phyloP scores from a whole-genome alignment of 1,284 basidiomycete species.

The Psilocybe mexicana region DNA sequence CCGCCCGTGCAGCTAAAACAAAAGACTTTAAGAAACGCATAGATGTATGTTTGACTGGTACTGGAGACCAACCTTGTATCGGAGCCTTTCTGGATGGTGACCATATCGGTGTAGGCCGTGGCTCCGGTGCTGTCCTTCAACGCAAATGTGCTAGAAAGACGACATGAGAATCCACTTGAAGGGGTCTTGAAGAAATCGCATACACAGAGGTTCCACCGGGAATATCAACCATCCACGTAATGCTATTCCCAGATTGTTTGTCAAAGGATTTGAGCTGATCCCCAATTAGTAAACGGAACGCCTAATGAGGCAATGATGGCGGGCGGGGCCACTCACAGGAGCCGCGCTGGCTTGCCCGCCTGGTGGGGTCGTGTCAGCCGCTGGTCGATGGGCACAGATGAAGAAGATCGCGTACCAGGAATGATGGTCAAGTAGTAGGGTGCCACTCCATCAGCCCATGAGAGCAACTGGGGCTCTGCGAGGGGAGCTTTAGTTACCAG shows the following conservation, averaged over 20 bases:
- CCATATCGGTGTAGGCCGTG: slow-evolving; percentile 53
- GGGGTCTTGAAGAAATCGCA: slow-evolving; percentile 22
- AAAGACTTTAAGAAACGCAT: neutral
- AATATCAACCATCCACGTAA: slow-evolving; percentile 69
- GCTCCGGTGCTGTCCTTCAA: slow-evolving; percentile 64
- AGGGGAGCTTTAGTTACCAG: slow-evolving; percentile 1
- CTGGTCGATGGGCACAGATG: neutral
- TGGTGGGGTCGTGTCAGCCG: slow-evolving; percentile 23
- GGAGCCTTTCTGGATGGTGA: slow-evolving; percentile 48
- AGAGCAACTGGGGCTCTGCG: slow-evolving; percentile 60
- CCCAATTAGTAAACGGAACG: slow-evolving; percentile 22
- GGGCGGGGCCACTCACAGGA: slow-evolving; percentile 43
- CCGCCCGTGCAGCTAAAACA: slow-evolving; percentile 21
- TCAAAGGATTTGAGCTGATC: slow-evolving; percentile 53
- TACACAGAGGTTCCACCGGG: slow-evolving; percentile 55
- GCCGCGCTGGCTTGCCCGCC: slow-evolving; percentile 56
- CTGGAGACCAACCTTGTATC: slow-evolving; percentile 18
- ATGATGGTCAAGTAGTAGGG: slow-evolving; percentile 71
- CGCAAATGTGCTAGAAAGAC: slow-evolving; percentile 43
- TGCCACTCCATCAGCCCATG: slow-evolving; percentile 53
- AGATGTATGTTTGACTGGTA: neutral
- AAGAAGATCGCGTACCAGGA: slow-evolving; percentile 48
- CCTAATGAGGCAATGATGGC: slow-evolving; percentile 17
- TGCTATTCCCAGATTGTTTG: slow-evolving; percentile 40
- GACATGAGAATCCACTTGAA: neutral